Evolutionary conservation across 2,329 filamentous ascomycete species (phyloP).

Genomic region (Pyrenochaeta sp.): DNA sequence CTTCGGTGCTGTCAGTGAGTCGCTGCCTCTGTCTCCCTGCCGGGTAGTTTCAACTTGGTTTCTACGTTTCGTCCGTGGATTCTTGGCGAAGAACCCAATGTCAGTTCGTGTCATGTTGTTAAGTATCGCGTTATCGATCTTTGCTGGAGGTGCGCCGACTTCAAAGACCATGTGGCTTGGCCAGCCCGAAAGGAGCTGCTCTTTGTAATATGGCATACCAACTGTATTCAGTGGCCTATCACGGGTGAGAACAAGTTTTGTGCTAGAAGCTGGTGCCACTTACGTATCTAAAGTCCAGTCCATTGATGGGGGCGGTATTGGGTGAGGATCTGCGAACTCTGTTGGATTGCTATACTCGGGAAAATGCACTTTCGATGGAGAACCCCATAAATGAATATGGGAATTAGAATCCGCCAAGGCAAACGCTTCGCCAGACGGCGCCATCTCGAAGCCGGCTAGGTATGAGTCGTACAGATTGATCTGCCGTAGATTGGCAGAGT

Average conservation of each 20-base stretch:
- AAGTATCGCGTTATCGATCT: conserved; percentile 76
- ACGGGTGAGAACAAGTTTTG: conserved; percentile 7
- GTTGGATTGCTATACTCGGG: conserved; percentile 79
- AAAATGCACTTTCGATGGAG: conserved; percentile 84
- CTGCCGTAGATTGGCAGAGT: conserved; percentile 84
- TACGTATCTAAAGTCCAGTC: conserved; percentile 77
- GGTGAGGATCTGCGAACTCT: conserved; percentile 72
- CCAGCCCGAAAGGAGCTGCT: conserved; percentile 87
- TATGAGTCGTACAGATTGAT: conserved; percentile 76
- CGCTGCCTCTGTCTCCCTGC: conserved; percentile 60
- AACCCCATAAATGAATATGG: conserved; percentile 86
- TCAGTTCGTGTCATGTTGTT: conserved; percentile 74
- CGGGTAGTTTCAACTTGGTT: conserved; percentile 87
- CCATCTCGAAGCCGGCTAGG: conserved; percentile 83
- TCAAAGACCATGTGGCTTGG: conserved; percentile 84
- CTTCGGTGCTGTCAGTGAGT: conserved; percentile 79
- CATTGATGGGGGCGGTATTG: conserved; percentile 66
- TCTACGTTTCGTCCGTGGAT: conserved; percentile 74
- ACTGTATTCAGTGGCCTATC: conserved; percentile 79
- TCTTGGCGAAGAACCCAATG: conserved; percentile 80
- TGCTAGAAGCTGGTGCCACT: conserved; percentile 37
- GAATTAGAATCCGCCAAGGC: conserved; percentile 82
- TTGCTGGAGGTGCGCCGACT: conserved; percentile 80
- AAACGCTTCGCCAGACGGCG: conserved; percentile 85
- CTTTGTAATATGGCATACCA: conserved; percentile 93